phyloP scores from a whole-genome alignment of 2,329 filamentous ascomycete genomes.

The Endothia cerciana region DNA sequence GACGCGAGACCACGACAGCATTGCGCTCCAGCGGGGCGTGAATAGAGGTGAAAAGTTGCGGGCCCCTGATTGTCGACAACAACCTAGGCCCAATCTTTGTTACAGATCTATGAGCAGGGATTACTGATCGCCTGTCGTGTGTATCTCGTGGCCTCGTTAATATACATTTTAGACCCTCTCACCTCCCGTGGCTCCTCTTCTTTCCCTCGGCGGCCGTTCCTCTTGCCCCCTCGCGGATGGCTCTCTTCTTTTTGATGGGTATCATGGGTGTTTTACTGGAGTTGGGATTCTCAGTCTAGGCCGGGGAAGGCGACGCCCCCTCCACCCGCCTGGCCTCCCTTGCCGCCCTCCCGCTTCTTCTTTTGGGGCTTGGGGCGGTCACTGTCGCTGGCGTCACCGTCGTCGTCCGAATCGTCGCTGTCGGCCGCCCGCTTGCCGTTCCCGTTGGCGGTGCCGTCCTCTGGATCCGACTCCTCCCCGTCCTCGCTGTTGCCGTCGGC shows the following conservation, averaged over 20 bases:
- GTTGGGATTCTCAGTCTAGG: slow-evolving; percentile 18
- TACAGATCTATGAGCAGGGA: slow-evolving; percentile 29
- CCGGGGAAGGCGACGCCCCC: slow-evolving; percentile 31
- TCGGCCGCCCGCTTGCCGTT: slow-evolving; percentile 52
- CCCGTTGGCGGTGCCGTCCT: slow-evolving; percentile 45
- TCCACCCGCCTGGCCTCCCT: slow-evolving; percentile 32
- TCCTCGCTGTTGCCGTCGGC: slow-evolving; percentile 54
- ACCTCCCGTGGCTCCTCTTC: neutral
- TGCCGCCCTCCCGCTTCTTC: slow-evolving; percentile 51
- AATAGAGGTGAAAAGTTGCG: slow-evolving; percentile 25
- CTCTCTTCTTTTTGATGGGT: slow-evolving; percentile 14
- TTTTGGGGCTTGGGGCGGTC: slow-evolving; percentile 41
- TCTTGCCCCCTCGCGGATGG: neutral
- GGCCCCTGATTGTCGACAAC: slow-evolving; percentile 4
- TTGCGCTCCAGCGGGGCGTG: slow-evolving; percentile 48
- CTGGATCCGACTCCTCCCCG: slow-evolving; percentile 48
- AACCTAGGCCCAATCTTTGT: slow-evolving; percentile 19
- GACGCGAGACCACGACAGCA: neutral
- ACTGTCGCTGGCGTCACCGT: slow-evolving; percentile 53
- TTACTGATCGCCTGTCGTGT: slow-evolving; percentile 16
- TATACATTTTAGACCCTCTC: slow-evolving; percentile 18
- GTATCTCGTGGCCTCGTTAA: slow-evolving; percentile 14
- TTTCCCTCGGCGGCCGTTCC: neutral
- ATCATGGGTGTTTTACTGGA: slow-evolving; percentile 21
- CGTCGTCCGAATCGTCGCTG: slow-evolving; percentile 51